These are phyloP conservation scores for Quercus wislizeni DNA, from an alignment of 306 rosid species.

Conservation along the genomic window DNA sequence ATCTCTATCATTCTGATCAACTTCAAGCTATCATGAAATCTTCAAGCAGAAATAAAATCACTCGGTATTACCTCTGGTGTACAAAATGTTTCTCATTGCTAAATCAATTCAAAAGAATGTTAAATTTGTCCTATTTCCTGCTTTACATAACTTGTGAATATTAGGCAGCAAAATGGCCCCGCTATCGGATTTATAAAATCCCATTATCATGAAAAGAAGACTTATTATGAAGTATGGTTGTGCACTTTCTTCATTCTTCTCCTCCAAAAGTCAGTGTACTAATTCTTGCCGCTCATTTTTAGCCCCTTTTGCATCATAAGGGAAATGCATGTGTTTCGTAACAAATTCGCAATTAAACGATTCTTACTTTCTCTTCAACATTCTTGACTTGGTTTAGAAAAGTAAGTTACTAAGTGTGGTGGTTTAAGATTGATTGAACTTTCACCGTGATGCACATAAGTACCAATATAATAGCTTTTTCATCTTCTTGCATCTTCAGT, in stretches of 20 bases:
- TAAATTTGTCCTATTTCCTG: too few species aligned
- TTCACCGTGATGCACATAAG: background rate
- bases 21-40: too few species aligned
- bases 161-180: too few species aligned
- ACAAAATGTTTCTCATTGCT: too few species aligned
- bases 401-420: background rate
- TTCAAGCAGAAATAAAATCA: too few species aligned
- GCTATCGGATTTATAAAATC: too few species aligned
- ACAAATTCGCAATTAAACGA: background rate
- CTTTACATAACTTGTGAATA: too few species aligned
- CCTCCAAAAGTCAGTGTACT: background rate
- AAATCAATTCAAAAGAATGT: too few species aligned
- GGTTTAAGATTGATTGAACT: background rate
- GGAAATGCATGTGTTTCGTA: background rate
- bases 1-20: too few species aligned
- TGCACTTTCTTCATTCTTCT: background rate
- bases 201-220: too few species aligned
- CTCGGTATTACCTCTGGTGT: too few species aligned
- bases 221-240: too few species aligned
- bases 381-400: background rate
- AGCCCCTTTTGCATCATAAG: background rate
- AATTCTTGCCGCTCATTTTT: background rate
- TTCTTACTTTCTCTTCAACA: background rate
- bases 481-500: constrained; percentile 14
- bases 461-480: background rate